A percentile compares a stretch with the other conserved stretches of the same genome.
Evolutionary conservation across 2,329 filamentous ascomycete species (phyloP).

Genomic region (Hypoxylon sp.): DNA sequence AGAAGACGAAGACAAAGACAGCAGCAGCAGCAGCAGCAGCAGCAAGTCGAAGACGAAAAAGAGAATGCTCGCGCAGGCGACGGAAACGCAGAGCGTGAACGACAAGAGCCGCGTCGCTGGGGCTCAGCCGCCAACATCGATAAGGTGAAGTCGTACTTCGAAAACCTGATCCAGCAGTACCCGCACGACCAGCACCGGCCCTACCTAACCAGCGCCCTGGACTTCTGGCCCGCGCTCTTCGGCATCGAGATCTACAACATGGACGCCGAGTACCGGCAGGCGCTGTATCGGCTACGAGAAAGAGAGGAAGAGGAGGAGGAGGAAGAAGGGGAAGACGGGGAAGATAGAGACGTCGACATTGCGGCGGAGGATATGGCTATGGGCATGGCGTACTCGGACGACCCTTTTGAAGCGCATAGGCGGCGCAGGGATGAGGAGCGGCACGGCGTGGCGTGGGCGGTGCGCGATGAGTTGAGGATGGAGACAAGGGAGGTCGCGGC

Average conservation of each 20-base stretch:
- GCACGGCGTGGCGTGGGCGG: constrained; percentile 51
- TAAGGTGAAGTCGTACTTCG: constrained; percentile 75
- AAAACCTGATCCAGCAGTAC: constrained; percentile 82
- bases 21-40: background rate
- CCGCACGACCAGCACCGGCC: constrained; percentile 76
- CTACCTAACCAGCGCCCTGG: constrained; percentile 73
- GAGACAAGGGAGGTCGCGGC: constrained; percentile 72
- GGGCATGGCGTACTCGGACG: constrained; percentile 38
- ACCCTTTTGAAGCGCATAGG: constrained; percentile 26
- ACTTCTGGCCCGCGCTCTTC: constrained; percentile 87
- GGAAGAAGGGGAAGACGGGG: constrained; percentile 28
- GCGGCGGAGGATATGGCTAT: constrained; percentile 32
- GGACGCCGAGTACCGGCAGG: constrained; percentile 70
- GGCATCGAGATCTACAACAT: constrained; percentile 84
- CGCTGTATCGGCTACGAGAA: constrained; percentile 56
- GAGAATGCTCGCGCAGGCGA: background rate
- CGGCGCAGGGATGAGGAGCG: constrained; percentile 23
- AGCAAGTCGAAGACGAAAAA: constrained; percentile 29
- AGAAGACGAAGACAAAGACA: background rate
- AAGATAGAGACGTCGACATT: background rate
- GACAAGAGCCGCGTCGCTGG: constrained; percentile 55
- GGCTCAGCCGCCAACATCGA: constrained; percentile 63
- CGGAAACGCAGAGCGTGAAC: constrained; percentile 8
- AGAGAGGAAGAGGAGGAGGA: constrained; percentile 25
- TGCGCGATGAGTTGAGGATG: constrained; percentile 60